Conservation (phyloP, 352 stramenopile species). For the Pythium coloratum region DNA sequence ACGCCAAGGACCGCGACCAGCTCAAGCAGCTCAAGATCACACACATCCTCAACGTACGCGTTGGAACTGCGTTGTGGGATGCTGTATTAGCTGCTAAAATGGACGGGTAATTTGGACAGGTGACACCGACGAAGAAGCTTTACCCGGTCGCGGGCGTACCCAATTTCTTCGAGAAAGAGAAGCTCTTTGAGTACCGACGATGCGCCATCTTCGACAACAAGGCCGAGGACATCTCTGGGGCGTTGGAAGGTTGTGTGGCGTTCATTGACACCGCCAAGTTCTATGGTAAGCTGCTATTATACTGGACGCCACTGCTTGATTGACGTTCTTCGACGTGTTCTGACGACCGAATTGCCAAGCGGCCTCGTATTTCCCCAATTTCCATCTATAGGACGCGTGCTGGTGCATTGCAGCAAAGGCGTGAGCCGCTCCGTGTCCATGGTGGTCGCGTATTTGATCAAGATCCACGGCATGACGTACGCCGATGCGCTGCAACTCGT, state of each 20-base stretch:
- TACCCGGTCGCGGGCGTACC: conserved; percentile 85
- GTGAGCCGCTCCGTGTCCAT: conserved; percentile 89
- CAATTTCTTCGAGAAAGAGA: conserved; percentile 92
- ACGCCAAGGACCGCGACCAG: conserved; percentile 67
- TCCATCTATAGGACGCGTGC: conserved; percentile 57
- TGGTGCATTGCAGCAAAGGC: conserved; percentile 93
- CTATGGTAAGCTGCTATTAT: conserved; percentile 62
- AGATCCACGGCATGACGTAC: conserved; percentile 63
- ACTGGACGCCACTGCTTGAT: not conserved
- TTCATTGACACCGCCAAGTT: conserved; percentile 92
- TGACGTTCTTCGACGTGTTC: not conserved
- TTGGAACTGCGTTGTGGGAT: not conserved
- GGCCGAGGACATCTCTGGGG: conserved; percentile 81
- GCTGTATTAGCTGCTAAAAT: not conserved
- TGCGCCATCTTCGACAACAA: conserved; percentile 91
- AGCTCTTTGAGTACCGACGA: conserved; percentile 73
- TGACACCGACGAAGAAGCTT: conserved; percentile 72
- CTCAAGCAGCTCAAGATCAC: conserved; percentile 68
- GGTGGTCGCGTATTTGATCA: conserved; percentile 91
- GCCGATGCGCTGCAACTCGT: conserved; percentile 70
- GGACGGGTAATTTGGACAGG: conserved; percentile 30
- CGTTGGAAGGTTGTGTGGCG: conserved; percentile 79
- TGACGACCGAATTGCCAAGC: conserved; percentile 17
- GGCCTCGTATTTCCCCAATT: conserved; percentile 3
- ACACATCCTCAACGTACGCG: conserved; percentile 77